Evolutionary conservation across 192 early-diverging fungal species (phyloP), one percentile per base, ranked within the genome.

Genomic region (Lobosporangium transversale): DNA sequence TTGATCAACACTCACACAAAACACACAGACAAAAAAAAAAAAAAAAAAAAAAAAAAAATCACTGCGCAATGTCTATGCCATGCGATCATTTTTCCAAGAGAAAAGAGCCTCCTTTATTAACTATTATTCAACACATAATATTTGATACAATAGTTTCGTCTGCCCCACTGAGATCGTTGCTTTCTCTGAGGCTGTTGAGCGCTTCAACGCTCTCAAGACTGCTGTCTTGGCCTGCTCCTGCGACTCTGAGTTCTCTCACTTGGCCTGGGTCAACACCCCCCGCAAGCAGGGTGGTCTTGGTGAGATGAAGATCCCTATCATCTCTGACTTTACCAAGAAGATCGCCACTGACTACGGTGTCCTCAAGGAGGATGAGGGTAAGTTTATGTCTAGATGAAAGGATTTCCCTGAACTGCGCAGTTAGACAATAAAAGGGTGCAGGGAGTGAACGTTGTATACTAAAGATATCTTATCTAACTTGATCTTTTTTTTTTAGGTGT

Each of bases 81-180:
- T n/a, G n/a, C n/a, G n/a, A n/a, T n/a, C n/a, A n/a, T n/a, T n/a
- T n/a, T n/a, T n/a, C n/a, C n/a, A n/a, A n/a, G n/a, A n/a, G n/a
- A n/a, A n/a, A n/a, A n/a, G n/a, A n/a, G n/a, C n/a, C n/a, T n/a
- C n/a, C n/a, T n/a, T n/a, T n/a, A n/a, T n/a, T n/a, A n/a, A n/a
- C n/a, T n/a, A n/a, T n/a, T n/a, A n/a, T n/a, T n/a, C n/a, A n/a
- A n/a, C n/a, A n/a, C n/a, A n/a, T n/a, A n/a, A n/a, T n/a, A n/a
- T n/a, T n/a, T n/a, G n/a, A n/a, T 35, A 24, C 18, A 26, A 49
- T 37, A 76, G 73, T 48, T 93, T 92, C 59, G 91, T 93, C 52
- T 97, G 96, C 86, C 96, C 96, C 31, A 96, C 96, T 64, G 94
- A 97, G 82, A 94, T 97, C 84, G 88, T 94, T 58, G 93, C 93